A percentile compares a stretch with the other conserved stretches of the same genome.
Conservation (phyloP, 192 early-diverging fungal genomes). For the Coemansia sp. region DNA sequence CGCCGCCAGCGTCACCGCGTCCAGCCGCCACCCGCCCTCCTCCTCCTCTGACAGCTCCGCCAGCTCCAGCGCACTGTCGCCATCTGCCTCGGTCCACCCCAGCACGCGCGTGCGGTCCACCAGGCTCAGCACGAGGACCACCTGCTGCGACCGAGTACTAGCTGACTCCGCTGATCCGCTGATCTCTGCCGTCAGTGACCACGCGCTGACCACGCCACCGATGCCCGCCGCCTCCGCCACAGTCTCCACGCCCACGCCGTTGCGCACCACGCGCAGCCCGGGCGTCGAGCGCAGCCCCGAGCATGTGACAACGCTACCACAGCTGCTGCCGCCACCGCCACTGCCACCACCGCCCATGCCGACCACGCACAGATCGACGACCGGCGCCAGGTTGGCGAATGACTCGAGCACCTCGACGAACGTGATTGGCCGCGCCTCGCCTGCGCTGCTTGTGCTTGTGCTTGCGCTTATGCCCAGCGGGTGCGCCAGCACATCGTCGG, state of each 20-base stretch:
- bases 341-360: slow-evolving; percentile 64
- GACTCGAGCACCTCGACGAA: slow-evolving; percentile 65
- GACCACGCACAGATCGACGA: slow-evolving; percentile 84
- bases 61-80: slow-evolving; percentile 48
- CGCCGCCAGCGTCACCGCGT: slow-evolving; percentile 35
- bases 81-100: slow-evolving; percentile 43
- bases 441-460: too few relatives aligned
- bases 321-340: slow-evolving; percentile 42
- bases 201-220: slow-evolving; percentile 71
- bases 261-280: slow-evolving; percentile 79
- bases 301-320: slow-evolving; percentile 81
- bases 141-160: slow-evolving; percentile 13
- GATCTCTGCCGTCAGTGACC: slow-evolving; percentile 62
- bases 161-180: slow-evolving; percentile 10
- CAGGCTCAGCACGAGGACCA: slow-evolving; percentile 33
- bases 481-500: not conserved
- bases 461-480: slow-evolving; percentile 1
- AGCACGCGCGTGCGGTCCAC: slow-evolving; percentile 21
- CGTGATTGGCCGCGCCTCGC: slow-evolving; percentile 20
- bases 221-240: slow-evolving; percentile 62
- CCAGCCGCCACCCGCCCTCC: slow-evolving; percentile 27
- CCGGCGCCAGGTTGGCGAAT: slow-evolving; percentile 79
- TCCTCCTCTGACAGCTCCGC: slow-evolving; percentile 53
- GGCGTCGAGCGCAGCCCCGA: slow-evolving; percentile 78
- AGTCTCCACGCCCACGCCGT: slow-evolving; percentile 86